phyloP scores from a whole-genome alignment of 2,329 filamentous ascomycete genomes.

The Thielaviopsis populi region DNA sequence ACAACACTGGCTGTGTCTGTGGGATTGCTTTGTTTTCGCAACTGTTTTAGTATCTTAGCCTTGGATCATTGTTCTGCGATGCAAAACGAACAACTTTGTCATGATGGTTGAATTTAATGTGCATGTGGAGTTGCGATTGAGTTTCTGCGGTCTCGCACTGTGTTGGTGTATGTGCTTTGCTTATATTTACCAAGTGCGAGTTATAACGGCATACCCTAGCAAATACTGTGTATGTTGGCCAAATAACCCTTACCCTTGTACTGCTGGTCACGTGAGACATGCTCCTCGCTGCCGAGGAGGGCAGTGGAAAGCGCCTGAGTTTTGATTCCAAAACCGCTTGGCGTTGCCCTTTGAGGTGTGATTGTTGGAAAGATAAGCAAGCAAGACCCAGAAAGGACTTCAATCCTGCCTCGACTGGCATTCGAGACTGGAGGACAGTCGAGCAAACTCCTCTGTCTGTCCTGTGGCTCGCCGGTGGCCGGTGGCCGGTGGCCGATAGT shows the following conservation, averaged over 20 bases:
- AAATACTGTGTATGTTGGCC: too few species aligned
- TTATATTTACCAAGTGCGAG: background rate
- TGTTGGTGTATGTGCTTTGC: background rate
- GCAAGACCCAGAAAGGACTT: too few species aligned
- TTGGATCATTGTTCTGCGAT: too few species aligned
- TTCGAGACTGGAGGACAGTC: too few species aligned
- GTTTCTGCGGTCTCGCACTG: background rate
- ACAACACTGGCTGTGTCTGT: background rate
- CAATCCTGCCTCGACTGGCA: too few species aligned
- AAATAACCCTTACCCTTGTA: background rate
- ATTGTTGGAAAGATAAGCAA: background rate
- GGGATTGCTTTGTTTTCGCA: background rate
- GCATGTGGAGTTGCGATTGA: background rate
- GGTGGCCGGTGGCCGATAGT: too few species aligned
- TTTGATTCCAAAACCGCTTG: constrained; percentile 5
- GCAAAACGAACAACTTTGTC: too few species aligned
- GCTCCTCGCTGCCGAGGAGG: background rate
- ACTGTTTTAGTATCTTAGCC: background rate
- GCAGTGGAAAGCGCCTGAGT: constrained; percentile 4
- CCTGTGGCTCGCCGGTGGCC: too few species aligned
- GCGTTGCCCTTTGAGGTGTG: background rate
- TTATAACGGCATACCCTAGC: too few species aligned
- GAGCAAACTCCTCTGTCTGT: too few species aligned
- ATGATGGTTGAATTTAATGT: background rate
- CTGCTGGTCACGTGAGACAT: background rate